Conservation (phyloP, 345 rosid species). For the Eucalyptus curtisii region DNA sequence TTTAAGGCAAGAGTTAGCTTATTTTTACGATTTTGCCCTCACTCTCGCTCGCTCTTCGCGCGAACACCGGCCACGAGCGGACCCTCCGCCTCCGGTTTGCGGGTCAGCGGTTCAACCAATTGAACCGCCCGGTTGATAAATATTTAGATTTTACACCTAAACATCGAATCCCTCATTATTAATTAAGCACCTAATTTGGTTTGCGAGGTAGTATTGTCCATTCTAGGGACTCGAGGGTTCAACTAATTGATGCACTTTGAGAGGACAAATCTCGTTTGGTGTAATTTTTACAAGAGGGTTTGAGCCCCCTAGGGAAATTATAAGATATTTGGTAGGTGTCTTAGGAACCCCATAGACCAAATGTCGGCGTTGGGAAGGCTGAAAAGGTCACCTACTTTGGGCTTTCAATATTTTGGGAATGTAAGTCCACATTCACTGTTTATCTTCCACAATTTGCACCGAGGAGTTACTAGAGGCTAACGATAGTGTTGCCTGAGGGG, state of each 20-base stretch:
- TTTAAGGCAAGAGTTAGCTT: rapidly evolving
- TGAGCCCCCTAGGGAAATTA: rapidly evolving
- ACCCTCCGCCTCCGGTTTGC: background rate
- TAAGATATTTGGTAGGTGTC: too few relatives aligned
- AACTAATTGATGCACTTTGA: rapidly evolving
- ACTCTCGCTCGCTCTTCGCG: background rate
- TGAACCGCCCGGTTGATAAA: background rate
- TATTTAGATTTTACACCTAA: background rate
- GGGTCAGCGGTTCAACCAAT: background rate
- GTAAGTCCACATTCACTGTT: too few relatives aligned
- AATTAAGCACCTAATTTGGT: background rate
- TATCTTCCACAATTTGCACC: too few relatives aligned
- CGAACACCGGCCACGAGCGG: background rate
- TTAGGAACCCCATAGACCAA: rapidly evolving
- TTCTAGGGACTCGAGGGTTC: rapidly evolving
- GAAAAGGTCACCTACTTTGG: too few relatives aligned
- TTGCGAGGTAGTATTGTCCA: background rate
- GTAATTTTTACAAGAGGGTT: rapidly evolving
- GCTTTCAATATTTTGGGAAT: too few relatives aligned
- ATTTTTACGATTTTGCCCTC: background rate
- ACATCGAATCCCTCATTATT: background rate
- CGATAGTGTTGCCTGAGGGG: rapidly evolving
- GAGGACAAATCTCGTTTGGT: rapidly evolving
- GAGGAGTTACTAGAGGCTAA: rapidly evolving
- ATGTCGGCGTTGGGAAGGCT: rapidly evolving